Conservation (phyloP, 1,139 yeast genomes). For the Hansenula sp. region DNA sequence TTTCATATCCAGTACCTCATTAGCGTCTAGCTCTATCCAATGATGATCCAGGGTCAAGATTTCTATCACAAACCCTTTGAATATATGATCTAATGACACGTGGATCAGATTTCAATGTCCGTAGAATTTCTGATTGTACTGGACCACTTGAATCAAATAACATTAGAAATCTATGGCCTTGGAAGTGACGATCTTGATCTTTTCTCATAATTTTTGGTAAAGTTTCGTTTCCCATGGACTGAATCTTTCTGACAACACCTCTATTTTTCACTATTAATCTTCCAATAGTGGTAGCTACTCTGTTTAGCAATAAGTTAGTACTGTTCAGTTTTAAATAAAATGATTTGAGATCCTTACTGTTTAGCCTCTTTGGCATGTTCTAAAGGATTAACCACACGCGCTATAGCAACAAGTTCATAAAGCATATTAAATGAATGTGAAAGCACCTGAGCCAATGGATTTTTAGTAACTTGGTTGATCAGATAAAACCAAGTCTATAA, state of each 20-base stretch:
- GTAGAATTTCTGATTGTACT: conserved; percentile 79
- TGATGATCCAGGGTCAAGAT: conserved; percentile 51
- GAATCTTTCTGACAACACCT: conserved; percentile 83
- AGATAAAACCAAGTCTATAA: too few relatives aligned
- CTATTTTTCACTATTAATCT: conserved; percentile 79
- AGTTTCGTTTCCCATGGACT: conserved; percentile 72
- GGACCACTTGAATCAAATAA: conserved; percentile 81
- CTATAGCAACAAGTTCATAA: conserved; percentile 86
- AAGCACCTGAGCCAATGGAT: too few relatives aligned
- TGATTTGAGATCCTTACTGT: conserved; percentile 26
- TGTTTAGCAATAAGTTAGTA: conserved; percentile 20
- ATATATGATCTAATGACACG: conserved; percentile 80
- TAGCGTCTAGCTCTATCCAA: conserved; percentile 32
- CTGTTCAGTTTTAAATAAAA: conserved; percentile 5
- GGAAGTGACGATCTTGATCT: conserved; percentile 86
- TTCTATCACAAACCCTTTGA: conserved; percentile 59
- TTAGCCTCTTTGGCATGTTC: conserved; percentile 60
- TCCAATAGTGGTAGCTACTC: conserved; percentile 77
- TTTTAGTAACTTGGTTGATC: too few relatives aligned
- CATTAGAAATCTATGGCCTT: conserved; percentile 84
- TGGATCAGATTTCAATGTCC: conserved; percentile 83
- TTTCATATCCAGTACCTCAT: background rate
- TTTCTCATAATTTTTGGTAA: conserved; percentile 80
- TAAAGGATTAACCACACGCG: conserved; percentile 64
- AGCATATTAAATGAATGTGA: conserved; percentile 53